Base-by-base conservation (phyloP, 208 protist species). In the Trypanosoma theileri region DNA sequence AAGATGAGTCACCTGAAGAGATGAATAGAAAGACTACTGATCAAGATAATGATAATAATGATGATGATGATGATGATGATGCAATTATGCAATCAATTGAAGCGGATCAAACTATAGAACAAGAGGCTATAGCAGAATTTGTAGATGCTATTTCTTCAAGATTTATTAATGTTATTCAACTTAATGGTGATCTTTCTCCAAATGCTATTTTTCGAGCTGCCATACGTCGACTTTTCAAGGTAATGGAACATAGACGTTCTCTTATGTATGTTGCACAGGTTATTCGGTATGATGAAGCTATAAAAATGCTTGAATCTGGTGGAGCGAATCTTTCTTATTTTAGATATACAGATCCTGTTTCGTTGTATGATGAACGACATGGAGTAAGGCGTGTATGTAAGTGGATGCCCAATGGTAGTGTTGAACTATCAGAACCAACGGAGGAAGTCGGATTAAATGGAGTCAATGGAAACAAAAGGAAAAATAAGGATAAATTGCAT, bases 101-200 rank as follows among this genome's bases (percentile, higher is more conserved):
- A 22, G 42, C 48, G 0, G 66, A 80, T 58, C 73, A 58, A 42
- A 66, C 14, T 17, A 17, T 66, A 6, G 75, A 90, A 59, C 60
- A 82, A 53, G 84, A 88, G 24, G 86, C 82, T n/a, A 65, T 92
- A 42, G 68, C 75, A n/a, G 88, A 91, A 70, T 90, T 96, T 75
- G 59, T 84, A 26, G 80, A 73, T 4, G 68, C 66, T 11, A 66
- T 96, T 12, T 65, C 82, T 60, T 85, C 91, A 52, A 82, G 82
- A 9, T 78, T 67, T 2, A 75, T 94, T 11, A 70, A 82, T 19
- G 66, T 92, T 48, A 63, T 92, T 19, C 66, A 50, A 22, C 59
- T 93, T 21, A 81, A 82, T 66, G 85, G 80, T n/a, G 82, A 89
- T 28, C 80, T 78, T 28, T 81, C 80, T 28, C 56, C 60, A 31